Conservation (phyloP, 2,329 filamentous ascomycete genomes). For the Balansia obtecta region DNA sequence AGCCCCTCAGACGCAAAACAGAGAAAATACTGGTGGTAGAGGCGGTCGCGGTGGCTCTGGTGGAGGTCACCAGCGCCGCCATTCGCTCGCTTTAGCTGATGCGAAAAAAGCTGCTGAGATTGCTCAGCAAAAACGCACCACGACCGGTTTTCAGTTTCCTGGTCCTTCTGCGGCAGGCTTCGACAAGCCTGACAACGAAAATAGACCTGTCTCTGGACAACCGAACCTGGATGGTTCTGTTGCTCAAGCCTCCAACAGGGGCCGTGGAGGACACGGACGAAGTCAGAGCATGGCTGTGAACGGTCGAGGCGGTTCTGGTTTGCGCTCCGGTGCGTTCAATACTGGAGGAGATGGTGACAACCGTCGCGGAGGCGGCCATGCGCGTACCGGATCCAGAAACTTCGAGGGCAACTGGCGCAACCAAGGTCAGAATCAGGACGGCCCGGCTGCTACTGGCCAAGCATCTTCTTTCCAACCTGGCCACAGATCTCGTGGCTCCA, state of each 20-base stretch:
- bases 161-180: slow-evolving; percentile 55
- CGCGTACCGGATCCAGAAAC: slow-evolving; percentile 74
- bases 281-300: slow-evolving; percentile 86
- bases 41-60: slow-evolving; percentile 56
- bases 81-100: slow-evolving; percentile 87
- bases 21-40: slow-evolving; percentile 36
- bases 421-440: slow-evolving; percentile 53
- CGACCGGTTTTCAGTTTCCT: slow-evolving; percentile 90
- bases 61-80: slow-evolving; percentile 80
- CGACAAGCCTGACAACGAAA: slow-evolving; percentile 44
- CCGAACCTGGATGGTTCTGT: slow-evolving; percentile 22
- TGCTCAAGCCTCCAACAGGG: slow-evolving; percentile 32
- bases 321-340: slow-evolving; percentile 45
- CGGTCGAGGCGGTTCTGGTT: slow-evolving; percentile 54
- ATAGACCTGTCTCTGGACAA: slow-evolving; percentile 18
- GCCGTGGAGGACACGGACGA: slow-evolving; percentile 53
- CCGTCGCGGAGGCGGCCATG: slow-evolving; percentile 68
- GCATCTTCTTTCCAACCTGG: slow-evolving; percentile 77
- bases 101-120: slow-evolving; percentile 96
- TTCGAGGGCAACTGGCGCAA: slow-evolving; percentile 98
- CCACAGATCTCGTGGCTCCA: slow-evolving; percentile 73
- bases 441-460: slow-evolving; percentile 34
- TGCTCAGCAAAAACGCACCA: slow-evolving; percentile 91
- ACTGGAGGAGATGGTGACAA: slow-evolving; percentile 52
- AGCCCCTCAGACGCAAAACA: slow-evolving; percentile 30